Evolutionary conservation across 2,329 filamentous ascomycete genomes (phyloP).

Genomic region (Biscogniauxia mediterranea): DNA sequence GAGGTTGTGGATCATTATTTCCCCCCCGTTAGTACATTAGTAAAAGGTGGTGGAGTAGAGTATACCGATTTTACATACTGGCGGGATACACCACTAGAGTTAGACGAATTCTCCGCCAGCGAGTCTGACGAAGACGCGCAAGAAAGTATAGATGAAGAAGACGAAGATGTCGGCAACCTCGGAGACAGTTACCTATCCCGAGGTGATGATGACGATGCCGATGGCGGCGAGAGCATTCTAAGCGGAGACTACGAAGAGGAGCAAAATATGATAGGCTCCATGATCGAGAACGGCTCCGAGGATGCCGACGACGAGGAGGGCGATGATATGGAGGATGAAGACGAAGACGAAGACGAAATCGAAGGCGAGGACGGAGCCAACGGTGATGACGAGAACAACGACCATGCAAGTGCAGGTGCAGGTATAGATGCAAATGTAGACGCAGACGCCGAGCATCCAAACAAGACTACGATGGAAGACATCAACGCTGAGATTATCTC

Average conservation of each 20-base stretch:
- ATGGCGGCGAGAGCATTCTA: constrained; percentile 42
- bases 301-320: constrained; percentile 37
- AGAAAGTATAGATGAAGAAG: constrained; percentile 42
- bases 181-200: constrained; percentile 44
- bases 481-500: constrained; percentile 57
- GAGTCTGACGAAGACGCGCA: constrained; percentile 48
- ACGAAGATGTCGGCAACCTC: constrained; percentile 44
- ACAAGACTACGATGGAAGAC: constrained; percentile 40
- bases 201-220: constrained; percentile 36
- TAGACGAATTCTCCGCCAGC: constrained; percentile 86
- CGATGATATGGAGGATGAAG: constrained; percentile 27
- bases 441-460: constrained; percentile 9
- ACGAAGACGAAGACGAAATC: constrained; percentile 39
- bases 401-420: too few relatives aligned
- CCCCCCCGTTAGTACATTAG: constrained; percentile 81
- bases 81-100: constrained; percentile 78
- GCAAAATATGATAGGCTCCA: constrained; percentile 40
- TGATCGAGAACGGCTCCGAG: constrained; percentile 38
- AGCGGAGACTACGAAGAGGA: constrained; percentile 45
- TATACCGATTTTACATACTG: constrained; percentile 98
- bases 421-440: constrained; percentile 15
- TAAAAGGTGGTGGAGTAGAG: constrained; percentile 86
- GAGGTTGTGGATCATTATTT: constrained; percentile 99
- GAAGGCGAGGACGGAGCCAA: constrained; percentile 24
- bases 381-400: too few relatives aligned